Evolutionary conservation across 148 eudicot species (phyloP).

Genomic region (Chenopodium berlandieri): DNA sequence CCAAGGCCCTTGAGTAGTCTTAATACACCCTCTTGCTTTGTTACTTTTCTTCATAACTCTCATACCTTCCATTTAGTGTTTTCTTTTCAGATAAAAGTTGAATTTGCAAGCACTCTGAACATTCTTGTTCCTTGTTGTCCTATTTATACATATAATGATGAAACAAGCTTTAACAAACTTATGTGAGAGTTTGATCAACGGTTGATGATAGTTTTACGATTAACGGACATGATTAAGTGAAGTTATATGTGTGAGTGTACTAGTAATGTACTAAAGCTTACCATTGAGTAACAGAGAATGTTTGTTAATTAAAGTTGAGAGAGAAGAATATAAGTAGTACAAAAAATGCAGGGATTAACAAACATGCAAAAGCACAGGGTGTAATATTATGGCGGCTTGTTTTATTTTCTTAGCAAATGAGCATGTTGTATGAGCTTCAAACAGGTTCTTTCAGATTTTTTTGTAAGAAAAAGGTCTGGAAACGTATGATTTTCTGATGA

Average conservation of each 20-base stretch:
- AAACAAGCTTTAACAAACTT: neutral
- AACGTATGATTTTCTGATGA: conserved; percentile 8
- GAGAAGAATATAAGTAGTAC: neutral
- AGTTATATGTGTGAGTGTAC: conserved; percentile 3
- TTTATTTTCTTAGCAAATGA: neutral
- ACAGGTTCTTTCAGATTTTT: neutral
- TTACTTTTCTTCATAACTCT: conserved; percentile 7
- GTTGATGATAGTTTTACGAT: neutral
- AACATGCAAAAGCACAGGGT: neutral
- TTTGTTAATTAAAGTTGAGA: neutral
- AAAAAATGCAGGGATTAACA: neutral
- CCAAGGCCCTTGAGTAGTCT: conserved; percentile 41
- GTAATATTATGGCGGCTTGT: neutral
- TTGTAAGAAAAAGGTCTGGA: neutral
- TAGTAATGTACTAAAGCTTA: conserved; percentile 3
- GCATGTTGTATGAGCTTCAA: neutral
- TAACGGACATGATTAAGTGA: neutral
- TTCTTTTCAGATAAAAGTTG: neutral
- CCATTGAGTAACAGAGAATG: neutral
- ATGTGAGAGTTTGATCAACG: neutral
- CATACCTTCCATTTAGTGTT: neutral
- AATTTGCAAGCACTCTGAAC: neutral
- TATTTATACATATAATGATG: neutral
- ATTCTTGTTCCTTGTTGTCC: neutral
- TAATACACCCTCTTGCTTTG: conserved; percentile 32